Evolutionary conservation across 495 filamentous ascomycete genomes (phyloP).

Genomic region (Neurospora sp.): DNA sequence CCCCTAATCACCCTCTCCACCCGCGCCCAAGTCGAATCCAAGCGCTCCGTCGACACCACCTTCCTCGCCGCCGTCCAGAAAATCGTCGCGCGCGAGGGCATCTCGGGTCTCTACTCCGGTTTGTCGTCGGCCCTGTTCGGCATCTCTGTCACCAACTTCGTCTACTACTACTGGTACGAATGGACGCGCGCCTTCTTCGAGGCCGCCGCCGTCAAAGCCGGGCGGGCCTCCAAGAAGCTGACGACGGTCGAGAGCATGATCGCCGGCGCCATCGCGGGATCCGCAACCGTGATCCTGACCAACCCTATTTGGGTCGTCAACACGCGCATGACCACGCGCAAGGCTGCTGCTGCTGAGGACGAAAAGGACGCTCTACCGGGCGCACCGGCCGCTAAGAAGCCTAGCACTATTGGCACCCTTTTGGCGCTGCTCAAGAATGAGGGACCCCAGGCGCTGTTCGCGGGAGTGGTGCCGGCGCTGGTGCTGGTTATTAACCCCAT

Average conservation of each 20-base stretch:
- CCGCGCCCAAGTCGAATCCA: conserved; percentile 94
- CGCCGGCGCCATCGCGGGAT: conserved; percentile 89
- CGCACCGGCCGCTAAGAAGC: conserved; percentile 23
- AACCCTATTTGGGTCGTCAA: conserved; percentile 99
- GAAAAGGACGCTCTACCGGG: conserved; percentile 34
- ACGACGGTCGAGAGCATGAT: conserved; percentile 87
- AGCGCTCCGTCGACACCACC: conserved; percentile 64
- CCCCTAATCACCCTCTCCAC: conserved; percentile 97
- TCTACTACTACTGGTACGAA: conserved; percentile 99
- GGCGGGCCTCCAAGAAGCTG: conserved; percentile 72
- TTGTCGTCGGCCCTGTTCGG: conserved; percentile 92
- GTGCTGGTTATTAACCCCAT: conserved; percentile 96
- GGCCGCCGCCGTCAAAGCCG: conserved; percentile 60
- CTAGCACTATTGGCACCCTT: conserved; percentile 71
- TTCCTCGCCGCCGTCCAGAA: conserved; percentile 71
- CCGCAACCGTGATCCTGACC: conserved; percentile 86
- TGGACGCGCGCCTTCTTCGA: conserved; percentile 89
- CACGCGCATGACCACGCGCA: conserved; percentile 91
- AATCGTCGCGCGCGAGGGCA: conserved; percentile 85
- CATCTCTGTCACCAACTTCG: conserved; percentile 97
- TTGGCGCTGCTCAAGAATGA: conserved; percentile 67
- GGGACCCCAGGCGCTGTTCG: conserved; percentile 73
- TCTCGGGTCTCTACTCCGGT: conserved; percentile 75
- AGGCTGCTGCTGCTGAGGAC: conserved; percentile 39
- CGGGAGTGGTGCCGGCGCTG: conserved; percentile 85